Base-by-base conservation (phyloP, 2,329 filamentous ascomycete genomes). In the Beauveria rudraprayagi region DNA sequence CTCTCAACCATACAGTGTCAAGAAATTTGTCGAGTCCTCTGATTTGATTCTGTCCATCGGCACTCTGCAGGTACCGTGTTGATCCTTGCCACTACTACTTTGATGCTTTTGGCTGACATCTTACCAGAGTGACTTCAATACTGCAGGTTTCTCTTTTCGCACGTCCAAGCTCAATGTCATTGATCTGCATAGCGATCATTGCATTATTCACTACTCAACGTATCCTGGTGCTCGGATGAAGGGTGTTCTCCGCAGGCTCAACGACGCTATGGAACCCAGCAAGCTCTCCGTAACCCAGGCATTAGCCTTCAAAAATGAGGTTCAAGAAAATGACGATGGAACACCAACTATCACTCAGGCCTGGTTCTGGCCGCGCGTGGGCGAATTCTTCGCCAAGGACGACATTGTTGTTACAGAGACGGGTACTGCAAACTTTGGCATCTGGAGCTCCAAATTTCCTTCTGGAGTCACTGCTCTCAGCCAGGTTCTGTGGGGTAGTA, bases 331-430 rank as follows among this genome's bases (percentile, higher is more conserved):
- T 54, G 64, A 68, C 14, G 78, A 80, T 63, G 66, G 65, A 8
- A 76, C 67, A 47, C 68, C 68, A 55, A 71, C 52, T 47, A 89
- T 92, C 70, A 87, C 81, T 10, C 89, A 92, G 71, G 81, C 81
- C 17, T 91, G 83, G 79, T 82, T 96, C 71, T 96, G 91, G 90
- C 88, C 89, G 0, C 83, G 82, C 44, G 77, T 94, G 17, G 87
- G 89, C 43, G 80, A 86, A 64, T 95, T 89, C 79, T 76, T 96
- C 10, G 79, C 82, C 59, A 78, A 86, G 59, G 80, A 86, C 51
- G 92, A 96, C 68, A 84, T 95, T 61, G 78, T 96, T 60, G 83
- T 96, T 56, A 93, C 91, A 0, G 92, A 95, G 72, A 96, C 91
- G 2, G 92, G 91, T 44, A 96, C 92, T 0, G 80, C 91, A 62